These are phyloP conservation scores for Penicillium roqueforti DNA, from an alignment of 495 filamentous ascomycete genomes.

Conservation along the genomic window DNA sequence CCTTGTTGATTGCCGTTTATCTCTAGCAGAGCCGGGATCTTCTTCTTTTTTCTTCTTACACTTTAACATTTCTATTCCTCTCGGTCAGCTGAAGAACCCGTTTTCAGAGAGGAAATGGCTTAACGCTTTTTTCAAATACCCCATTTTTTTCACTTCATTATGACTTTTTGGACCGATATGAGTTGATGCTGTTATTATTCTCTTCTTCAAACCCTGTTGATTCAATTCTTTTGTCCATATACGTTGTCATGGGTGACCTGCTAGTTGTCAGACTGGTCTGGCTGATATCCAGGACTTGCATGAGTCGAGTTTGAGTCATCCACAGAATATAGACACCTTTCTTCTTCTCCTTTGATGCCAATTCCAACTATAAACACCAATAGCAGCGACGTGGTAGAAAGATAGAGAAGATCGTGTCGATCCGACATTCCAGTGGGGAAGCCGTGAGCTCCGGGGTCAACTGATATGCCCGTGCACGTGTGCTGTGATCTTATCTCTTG, in stretches of 20 bases:
- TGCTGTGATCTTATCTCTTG: conserved; percentile 29
- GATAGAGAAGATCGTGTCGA: conserved; percentile 21
- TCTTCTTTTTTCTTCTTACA: conserved; percentile 19
- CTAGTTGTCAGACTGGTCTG: neutral
- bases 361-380: neutral
- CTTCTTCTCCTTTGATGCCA: conserved; percentile 4
- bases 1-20: conserved; percentile 16
- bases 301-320: conserved; percentile 1
- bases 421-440: conserved; percentile 22
- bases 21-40: conserved; percentile 26
- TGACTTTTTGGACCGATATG: conserved; percentile 28
- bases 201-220: conserved; percentile 9
- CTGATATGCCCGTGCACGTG: conserved; percentile 23
- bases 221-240: conserved; percentile 29
- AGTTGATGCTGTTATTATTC: conserved; percentile 29
- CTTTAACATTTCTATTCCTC: conserved; percentile 20
- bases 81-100: conserved; percentile 23
- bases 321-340: conserved; percentile 14
- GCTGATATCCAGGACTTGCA: neutral
- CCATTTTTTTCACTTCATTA: conserved; percentile 24
- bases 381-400: neutral
- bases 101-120: conserved; percentile 25
- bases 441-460: conserved; percentile 21
- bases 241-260: conserved; percentile 10
- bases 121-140: conserved; percentile 36